A percentile compares a stretch with the other conserved stretches of the same genome.
These are phyloP conservation scores for Aspergillaceae sp. DNA, from an alignment of 2,329 filamentous ascomycete genomes.

Conservation along the genomic window DNA sequence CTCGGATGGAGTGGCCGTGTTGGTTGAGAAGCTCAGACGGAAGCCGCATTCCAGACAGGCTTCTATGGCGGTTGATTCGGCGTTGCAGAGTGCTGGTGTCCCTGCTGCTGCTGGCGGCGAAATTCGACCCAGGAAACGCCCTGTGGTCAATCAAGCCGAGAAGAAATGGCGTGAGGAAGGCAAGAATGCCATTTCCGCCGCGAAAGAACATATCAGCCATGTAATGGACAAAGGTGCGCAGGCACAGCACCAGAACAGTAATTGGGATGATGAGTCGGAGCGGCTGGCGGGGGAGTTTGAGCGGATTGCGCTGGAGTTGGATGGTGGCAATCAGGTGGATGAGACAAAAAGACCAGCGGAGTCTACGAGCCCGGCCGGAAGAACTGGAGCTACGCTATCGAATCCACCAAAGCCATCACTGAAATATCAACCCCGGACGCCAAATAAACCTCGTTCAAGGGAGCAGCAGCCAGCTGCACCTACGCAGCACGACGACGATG, in stretches of 20 bases:
- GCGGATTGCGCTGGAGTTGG: constrained; percentile 35
- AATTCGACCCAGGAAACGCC: constrained; percentile 27
- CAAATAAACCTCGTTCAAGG: constrained; percentile 18
- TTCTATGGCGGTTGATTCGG: constrained; percentile 18
- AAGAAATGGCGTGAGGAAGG: constrained; percentile 30
- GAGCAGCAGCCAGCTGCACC: constrained; percentile 2
- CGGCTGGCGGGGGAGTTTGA: constrained; percentile 35
- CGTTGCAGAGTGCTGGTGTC: constrained; percentile 7
- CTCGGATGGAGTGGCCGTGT: constrained; percentile 23
- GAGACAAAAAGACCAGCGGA: background rate
- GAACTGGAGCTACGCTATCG: constrained; percentile 1
- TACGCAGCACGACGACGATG: constrained; percentile 3
- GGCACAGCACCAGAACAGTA: no score
- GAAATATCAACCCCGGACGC: constrained; percentile 30
- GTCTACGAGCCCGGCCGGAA: no score
- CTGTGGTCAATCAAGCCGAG: constrained; percentile 34
- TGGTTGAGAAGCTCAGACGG: constrained; percentile 32
- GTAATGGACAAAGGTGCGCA: constrained; percentile 25
- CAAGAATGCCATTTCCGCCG: constrained; percentile 24
- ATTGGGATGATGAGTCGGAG: constrained; percentile 32
- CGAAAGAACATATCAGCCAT: constrained; percentile 26
- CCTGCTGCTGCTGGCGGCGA: constrained; percentile 7
- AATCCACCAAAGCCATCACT: constrained; percentile 20
- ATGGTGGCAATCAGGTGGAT: constrained; percentile 14
- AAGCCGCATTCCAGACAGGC: constrained; percentile 26